phyloP scores from a whole-genome alignment of 1,284 basidiomycete species.

The Naganishia cerealis region DNA sequence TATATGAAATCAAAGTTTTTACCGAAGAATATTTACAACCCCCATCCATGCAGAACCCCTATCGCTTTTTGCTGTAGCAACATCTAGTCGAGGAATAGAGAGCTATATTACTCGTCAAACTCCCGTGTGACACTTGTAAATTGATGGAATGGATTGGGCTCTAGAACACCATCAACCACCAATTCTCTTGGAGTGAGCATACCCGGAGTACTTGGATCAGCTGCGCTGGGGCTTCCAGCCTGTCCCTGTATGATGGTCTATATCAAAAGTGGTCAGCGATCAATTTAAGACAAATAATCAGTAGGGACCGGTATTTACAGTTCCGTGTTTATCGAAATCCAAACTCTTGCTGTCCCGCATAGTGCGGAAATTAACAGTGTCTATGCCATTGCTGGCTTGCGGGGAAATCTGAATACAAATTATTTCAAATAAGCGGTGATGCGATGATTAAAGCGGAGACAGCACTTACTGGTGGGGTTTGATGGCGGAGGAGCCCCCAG shows the following conservation, averaged over 20 bases:
- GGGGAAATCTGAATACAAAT: slow-evolving; percentile 70
- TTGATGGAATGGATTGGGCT: slow-evolving; percentile 65
- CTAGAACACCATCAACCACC: slow-evolving; percentile 36
- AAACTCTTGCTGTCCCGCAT: slow-evolving; percentile 85
- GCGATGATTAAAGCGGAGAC: slow-evolving; percentile 22
- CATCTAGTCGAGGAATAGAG: not conserved
- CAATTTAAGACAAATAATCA: not conserved
- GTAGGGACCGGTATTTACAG: slow-evolving; percentile 34
- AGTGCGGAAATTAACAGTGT: slow-evolving; percentile 86
- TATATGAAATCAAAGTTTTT: slow-evolving; percentile 19
- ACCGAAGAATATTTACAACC: not conserved
- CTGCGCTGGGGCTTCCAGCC: slow-evolving; percentile 49
- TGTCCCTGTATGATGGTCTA: slow-evolving; percentile 51
- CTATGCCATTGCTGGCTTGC: slow-evolving; percentile 73
- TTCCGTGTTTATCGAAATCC: slow-evolving; percentile 67
- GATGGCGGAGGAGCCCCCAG: slow-evolving; percentile 93
- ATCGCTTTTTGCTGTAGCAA: not conserved
- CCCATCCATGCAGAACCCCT: not conserved
- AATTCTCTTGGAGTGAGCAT: slow-evolving; percentile 55
- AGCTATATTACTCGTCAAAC: slow-evolving; percentile 42
- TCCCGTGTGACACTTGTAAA: slow-evolving; percentile 86
- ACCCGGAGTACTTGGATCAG: slow-evolving; percentile 57
- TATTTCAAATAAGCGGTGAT: slow-evolving; percentile 33
- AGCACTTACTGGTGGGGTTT: slow-evolving; percentile 75
- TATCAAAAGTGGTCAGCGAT: not conserved